A percentile compares a stretch with the other conserved stretches of the same genome.
These are phyloP conservation scores for Limtongia smithiae DNA, from an alignment of 805 yeast genomes.

Conservation along the genomic window DNA sequence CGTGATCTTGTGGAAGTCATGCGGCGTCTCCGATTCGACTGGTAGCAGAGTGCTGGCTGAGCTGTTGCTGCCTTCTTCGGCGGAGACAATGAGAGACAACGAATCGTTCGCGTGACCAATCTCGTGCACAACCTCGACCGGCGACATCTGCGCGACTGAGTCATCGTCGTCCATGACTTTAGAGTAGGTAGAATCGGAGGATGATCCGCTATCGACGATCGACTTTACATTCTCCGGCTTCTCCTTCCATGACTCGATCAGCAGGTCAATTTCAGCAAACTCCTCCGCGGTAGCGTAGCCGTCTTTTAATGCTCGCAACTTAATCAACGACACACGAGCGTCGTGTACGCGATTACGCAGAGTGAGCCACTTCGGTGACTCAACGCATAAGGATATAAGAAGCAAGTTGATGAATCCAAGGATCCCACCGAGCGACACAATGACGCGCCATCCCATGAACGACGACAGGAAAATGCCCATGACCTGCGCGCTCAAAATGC, in stretches of 20 bases:
- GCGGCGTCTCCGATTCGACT: conserved; percentile 20
- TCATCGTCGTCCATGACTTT: conserved; percentile 12
- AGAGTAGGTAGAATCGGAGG: conserved; percentile 23
- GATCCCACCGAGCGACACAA: conserved; percentile 59
- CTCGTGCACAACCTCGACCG: background rate
- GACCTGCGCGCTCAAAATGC: conserved; percentile 76
- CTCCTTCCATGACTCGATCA: conserved; percentile 26
- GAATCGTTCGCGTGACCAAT: background rate
- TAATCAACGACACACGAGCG: conserved; percentile 41
- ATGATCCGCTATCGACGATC: background rate
- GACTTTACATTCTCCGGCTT: background rate
- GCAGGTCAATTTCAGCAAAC: conserved; percentile 17
- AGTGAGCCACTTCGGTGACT: conserved; percentile 82
- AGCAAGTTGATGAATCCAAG: conserved; percentile 52
- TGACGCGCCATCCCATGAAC: conserved; percentile 64
- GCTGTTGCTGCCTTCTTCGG: conserved; percentile 29
- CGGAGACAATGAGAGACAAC: conserved; percentile 3
- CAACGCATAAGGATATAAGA: conserved; percentile 47
- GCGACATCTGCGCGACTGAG: conserved; percentile 2
- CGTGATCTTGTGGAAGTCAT: conserved; percentile 19
- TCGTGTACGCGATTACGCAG: conserved; percentile 45
- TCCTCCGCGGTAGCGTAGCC: conserved; percentile 14
- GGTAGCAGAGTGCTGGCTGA: conserved; percentile 4
- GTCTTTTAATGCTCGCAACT: conserved; percentile 39
- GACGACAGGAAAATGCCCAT: conserved; percentile 68